Percentiles rank a stretch among this genome's conserved stretches.
These are phyloP conservation scores for Firmiana major DNA, from an alignment of 345 rosid species.

Conservation along the genomic window DNA sequence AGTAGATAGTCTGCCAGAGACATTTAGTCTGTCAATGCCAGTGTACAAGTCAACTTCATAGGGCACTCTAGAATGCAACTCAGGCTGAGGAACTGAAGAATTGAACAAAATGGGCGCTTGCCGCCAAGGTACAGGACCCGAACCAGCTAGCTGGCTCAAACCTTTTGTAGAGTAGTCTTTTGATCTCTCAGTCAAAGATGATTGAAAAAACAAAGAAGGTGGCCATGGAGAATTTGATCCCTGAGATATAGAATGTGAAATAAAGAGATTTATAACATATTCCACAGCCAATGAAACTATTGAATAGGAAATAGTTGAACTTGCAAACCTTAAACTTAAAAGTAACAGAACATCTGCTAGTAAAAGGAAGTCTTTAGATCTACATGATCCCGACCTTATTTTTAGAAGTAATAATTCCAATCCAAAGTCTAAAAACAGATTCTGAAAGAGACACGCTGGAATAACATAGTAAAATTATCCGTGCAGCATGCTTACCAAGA, in stretches of 20 bases:
- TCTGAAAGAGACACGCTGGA: not conserved
- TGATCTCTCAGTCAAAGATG: conserved; percentile 50
- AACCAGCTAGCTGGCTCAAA: conserved; percentile 67
- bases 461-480: conserved; percentile 13
- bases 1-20: conserved; percentile 36
- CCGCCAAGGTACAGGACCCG: conserved; percentile 73
- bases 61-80: conserved; percentile 39
- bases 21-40: conserved; percentile 41
- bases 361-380: not conserved
- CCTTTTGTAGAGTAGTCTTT: conserved; percentile 49
- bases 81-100: conserved; percentile 60
- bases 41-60: conserved; percentile 49
- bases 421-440: not conserved
- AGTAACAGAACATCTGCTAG: not conserved
- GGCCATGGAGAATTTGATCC: conserved; percentile 48
- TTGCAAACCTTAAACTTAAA: not conserved
- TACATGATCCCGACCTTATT: not conserved
- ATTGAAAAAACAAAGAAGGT: conserved; percentile 35
- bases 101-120: conserved; percentile 65
- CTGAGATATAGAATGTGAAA: conserved; percentile 38
- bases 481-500: conserved; percentile 50
- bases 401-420: not conserved
- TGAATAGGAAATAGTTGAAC: not conserved
- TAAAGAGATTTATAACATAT: not conserved
- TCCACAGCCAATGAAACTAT: not conserved